Percentiles rank a stretch among this genome's conserved stretches.
These are phyloP conservation scores for Lophiotrema nucula DNA, from an alignment of 495 filamentous ascomycete species.

Conservation along the genomic window DNA sequence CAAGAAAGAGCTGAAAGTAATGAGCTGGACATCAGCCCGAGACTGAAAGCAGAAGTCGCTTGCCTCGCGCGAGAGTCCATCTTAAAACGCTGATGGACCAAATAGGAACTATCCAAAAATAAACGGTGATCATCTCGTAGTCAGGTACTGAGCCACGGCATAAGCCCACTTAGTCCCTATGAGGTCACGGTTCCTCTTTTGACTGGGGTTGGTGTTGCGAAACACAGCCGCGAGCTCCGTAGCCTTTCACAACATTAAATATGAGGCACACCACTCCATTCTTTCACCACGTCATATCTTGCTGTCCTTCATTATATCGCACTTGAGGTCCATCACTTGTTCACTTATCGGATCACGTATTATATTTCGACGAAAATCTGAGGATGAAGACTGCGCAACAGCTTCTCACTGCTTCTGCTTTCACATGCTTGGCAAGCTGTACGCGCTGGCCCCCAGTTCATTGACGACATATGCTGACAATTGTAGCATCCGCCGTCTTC, in stretches of 20 bases:
- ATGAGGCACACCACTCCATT: not conserved
- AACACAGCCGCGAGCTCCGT: constrained; percentile 19
- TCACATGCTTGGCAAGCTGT: constrained; percentile 22
- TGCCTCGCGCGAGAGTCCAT: too few species aligned
- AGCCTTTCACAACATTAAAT: not conserved
- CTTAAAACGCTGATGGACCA: too few species aligned
- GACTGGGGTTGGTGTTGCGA: constrained; percentile 5
- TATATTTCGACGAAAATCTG: too few species aligned
- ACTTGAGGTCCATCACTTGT: too few species aligned
- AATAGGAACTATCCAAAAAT: not conserved
- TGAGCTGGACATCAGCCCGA: too few species aligned
- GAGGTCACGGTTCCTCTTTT: constrained; percentile 8
- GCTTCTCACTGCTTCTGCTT: constrained; percentile 8
- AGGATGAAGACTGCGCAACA: constrained; percentile 14
- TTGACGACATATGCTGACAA: not conserved
- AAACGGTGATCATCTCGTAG: not conserved
- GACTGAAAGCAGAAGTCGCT: too few species aligned
- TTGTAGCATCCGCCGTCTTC: constrained; percentile 10
- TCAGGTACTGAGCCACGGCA: constrained; percentile 2
- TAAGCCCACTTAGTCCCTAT: constrained; percentile 9
- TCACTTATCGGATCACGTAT: too few species aligned
- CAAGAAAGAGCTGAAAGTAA: too few species aligned
- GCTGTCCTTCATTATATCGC: too few species aligned
- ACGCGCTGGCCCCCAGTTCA: constrained; percentile 3
- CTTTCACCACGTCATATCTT: not conserved